Evolutionary conservation across 1,284 basidiomycete genomes (phyloP), one percentile per base, ranked within the genome.

Genomic region (Apiotrichum domesticum): DNA sequence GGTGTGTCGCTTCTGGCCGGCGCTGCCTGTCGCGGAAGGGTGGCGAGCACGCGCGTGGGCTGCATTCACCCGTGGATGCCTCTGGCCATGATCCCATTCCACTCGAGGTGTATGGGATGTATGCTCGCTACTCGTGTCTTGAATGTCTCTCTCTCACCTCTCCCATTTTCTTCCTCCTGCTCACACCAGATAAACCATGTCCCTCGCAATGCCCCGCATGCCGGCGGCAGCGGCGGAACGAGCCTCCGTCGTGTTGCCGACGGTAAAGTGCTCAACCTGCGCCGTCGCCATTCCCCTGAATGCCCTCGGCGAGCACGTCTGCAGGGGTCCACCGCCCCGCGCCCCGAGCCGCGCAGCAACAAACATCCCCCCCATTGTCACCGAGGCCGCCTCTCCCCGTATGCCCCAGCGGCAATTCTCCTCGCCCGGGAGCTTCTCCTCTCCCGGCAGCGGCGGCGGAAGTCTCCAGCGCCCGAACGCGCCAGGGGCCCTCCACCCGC

Each of bases 231-330:
- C 14, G 39, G 34, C 43, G 32, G 71, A 74, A 55, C 79, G 86
- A 34, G 83, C 86, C 45, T 89, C 87, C n/a, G 85, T 89, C 73
- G 72, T 86, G 51, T 79, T 93, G 14, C 88, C 90, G 3, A 81
- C 84, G 2, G 86, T 91, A 59, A 92, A 87, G 71, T 93, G 90
- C 74, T 88, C 88, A 3, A 85, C 78, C 42, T 93, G 90, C 72
- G 77, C 79, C 63, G 76, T 79, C 35, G 83, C 82, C 3, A 87
- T 92, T 41, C 82, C 85, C 37, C 80, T 91, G 51, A 78, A 80
- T 51, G 80, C 84, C 37, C 83, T 91, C 42, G 83, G 84, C 46
- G 86, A 88, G 59, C 89, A 91, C 71, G 78, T 84, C 66, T 91
- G 89, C 54, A n/a, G 34, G 66, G 63, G 29, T 62, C 66, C 15